Evolutionary conservation across 2,329 filamentous ascomycete genomes (phyloP).

Genomic region (Nemania bipapillata): DNA sequence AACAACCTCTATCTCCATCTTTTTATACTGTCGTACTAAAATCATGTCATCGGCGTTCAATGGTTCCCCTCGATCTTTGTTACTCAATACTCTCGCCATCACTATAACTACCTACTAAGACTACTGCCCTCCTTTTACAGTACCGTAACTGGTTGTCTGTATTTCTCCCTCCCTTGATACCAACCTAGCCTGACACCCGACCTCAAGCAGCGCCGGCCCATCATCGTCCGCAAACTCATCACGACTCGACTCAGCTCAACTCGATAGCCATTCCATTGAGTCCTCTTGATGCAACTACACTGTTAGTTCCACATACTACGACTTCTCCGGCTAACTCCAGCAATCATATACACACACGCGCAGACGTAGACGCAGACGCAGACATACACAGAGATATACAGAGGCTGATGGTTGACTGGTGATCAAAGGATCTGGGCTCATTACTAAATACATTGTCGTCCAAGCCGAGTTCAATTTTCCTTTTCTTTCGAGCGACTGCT

Average conservation of each 20-base stretch:
- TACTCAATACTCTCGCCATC: conserved; percentile 4
- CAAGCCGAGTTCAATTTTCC: conserved; percentile 29
- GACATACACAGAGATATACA: conserved; percentile 6
- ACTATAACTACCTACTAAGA: background rate
- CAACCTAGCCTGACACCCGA: background rate
- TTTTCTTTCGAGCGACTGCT: conserved; percentile 37
- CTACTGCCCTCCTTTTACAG: background rate
- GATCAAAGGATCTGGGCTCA: conserved; percentile 36
- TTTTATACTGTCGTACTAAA: conserved; percentile 25
- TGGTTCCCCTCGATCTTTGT: conserved; percentile 2
- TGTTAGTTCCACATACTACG: conserved; percentile 21
- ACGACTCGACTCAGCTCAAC: conserved; percentile 1
- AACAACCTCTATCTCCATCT: conserved; percentile 17
- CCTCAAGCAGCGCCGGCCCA: background rate
- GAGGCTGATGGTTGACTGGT: conserved; percentile 25
- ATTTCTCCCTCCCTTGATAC: background rate
- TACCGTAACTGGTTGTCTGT: background rate
- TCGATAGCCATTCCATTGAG: conserved; percentile 15
- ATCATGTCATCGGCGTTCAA: conserved; percentile 30
- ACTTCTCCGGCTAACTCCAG: conserved; percentile 38
- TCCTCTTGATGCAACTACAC: conserved; percentile 22
- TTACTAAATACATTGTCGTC: conserved; percentile 23
- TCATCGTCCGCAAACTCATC: conserved; percentile 15
- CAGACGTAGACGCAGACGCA: background rate
- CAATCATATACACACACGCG: conserved; percentile 16